Evolutionary conservation across 2,329 filamentous ascomycete genomes (phyloP), one percentile per base, ranked within the genome.

Genomic region (Coniochaeta sp.): DNA sequence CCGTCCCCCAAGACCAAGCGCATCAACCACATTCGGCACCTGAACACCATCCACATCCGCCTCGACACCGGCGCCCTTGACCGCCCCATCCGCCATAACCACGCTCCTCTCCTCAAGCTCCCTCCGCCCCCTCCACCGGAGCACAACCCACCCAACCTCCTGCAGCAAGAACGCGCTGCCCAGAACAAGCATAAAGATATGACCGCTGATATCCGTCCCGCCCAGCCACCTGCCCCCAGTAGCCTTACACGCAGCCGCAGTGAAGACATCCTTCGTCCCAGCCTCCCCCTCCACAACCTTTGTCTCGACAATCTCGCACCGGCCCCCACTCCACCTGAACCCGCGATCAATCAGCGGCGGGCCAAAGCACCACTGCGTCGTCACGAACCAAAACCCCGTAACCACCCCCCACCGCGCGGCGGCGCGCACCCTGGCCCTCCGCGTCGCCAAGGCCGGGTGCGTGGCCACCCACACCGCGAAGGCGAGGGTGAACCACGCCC

Each of bases 311-410:
- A 85, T 67, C 70, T 91, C 86, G 72, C 95, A 99, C 68, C 83
- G 84, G 1, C 95, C 95, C 3, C 95, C 95, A 0, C 91, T 96
- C 73, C 91, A 83, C n/a, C 86, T 80, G 72, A 98, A 99, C 3
- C 89, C 86, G 60, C 93, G 88, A 72, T 99, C 95, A 67, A 98
- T 93, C 57, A 99, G 79, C 22, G 92, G 82, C 1, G 95, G 87
- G 0, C 95, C 95, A 69, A 99, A 97, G 73, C 87, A 98, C 95
- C 95, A 98, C 78, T 98, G 95, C 64, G 95, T 99, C 19, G 95
- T 87, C 43, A 91, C 76, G 47, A 91, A 79, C 95, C 95, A 99
- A 74, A 87, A 88, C 1, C 76, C 68, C 9, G 95, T 98, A 0
- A 91, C 84, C 9, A 88, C 75, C 0, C 65, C 77, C 80, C 91